Conservation (phyloP, 2,329 filamentous ascomycete genomes). For the Thyridium curvatum region DNA sequence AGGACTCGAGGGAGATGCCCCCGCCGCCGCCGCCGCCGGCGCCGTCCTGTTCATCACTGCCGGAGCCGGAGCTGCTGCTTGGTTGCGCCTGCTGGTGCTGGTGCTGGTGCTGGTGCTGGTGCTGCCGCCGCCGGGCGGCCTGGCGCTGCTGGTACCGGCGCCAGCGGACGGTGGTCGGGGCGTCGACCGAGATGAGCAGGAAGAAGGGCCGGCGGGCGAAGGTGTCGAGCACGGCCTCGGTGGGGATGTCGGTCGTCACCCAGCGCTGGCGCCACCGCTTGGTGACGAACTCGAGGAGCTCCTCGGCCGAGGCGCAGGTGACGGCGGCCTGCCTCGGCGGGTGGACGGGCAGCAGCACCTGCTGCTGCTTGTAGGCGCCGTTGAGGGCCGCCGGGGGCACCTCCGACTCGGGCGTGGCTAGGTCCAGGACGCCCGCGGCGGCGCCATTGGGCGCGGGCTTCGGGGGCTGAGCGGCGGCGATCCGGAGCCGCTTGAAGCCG, state of each 20-base stretch:
- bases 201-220: conserved; percentile 84
- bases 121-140: too few relatives aligned
- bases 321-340: conserved; percentile 12
- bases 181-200: conserved; percentile 85
- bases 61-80: not conserved
- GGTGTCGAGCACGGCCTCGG: conserved; percentile 65
- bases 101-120: not conserved
- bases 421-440: not conserved
- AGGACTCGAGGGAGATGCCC: conserved; percentile 42
- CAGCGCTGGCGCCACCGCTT: conserved; percentile 75
- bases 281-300: conserved; percentile 80
- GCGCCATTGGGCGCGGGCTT: not conserved
- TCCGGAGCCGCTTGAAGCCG: conserved; percentile 67
- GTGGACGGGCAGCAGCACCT: not conserved
- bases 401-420: too few relatives aligned
- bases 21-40: conserved; percentile 4
- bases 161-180: conserved; percentile 80
- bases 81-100: conserved; percentile 1
- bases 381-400: not conserved
- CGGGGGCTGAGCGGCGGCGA: conserved; percentile 36
- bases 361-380: not conserved
- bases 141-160: conserved; percentile 55
- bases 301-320: conserved; percentile 55
- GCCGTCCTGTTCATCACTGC: not conserved
- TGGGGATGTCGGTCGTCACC: conserved; percentile 79